Evolutionary conservation across 2,329 filamentous ascomycete species (phyloP), one percentile per base, ranked within the genome.

Genomic region (Triangularia setosa): DNA sequence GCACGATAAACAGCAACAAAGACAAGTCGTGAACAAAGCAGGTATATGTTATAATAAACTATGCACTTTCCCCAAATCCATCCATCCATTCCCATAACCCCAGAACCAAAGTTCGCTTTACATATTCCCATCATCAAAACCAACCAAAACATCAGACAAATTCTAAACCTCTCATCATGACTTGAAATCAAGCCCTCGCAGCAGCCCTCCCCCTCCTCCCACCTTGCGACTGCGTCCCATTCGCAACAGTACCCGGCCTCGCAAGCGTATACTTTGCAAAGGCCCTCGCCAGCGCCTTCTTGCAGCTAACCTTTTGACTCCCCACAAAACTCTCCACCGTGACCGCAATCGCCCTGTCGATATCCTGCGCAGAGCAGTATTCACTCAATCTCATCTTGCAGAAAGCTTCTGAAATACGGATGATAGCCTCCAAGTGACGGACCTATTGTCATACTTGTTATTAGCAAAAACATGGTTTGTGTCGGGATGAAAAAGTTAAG

Each of bases 301-400:
- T 99, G 80, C 92, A 95, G 80, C 92, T 96, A 72, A 98, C 87
- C 81, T 99, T 99, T 77, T 99, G 95, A 72, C 91, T 96, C 66
- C 91, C 92, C 53, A 99, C 92, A 74, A 99, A 99, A 63, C 91
- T 96, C 70, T 98, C 93, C 2, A 99, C 92, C 0, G 95, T 96
- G 6, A 99, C 95, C 14, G 93, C 92, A 73, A 99, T 99, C 64
- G 95, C 95, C 53, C 95, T 92, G 78, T 99, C 95, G 71, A 99
- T 97, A 74, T 99, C 95, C 65, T 90, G 86, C 1, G 90, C 80
- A 5, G 90, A 90, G 78, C 94, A 97, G 81, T 97, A 98, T 70
- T 99, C 95, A 0, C 91, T 95, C n/a, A 99, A 83, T 14, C 95
- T 90, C 95, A 99, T 99, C 74, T 96, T 94, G 78, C 91, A 96